A percentile compares a stretch with the other conserved stretches of the same genome.
phyloP scores from a whole-genome alignment of 768 basidiomycete species.

The Termitomyces sp. region DNA sequence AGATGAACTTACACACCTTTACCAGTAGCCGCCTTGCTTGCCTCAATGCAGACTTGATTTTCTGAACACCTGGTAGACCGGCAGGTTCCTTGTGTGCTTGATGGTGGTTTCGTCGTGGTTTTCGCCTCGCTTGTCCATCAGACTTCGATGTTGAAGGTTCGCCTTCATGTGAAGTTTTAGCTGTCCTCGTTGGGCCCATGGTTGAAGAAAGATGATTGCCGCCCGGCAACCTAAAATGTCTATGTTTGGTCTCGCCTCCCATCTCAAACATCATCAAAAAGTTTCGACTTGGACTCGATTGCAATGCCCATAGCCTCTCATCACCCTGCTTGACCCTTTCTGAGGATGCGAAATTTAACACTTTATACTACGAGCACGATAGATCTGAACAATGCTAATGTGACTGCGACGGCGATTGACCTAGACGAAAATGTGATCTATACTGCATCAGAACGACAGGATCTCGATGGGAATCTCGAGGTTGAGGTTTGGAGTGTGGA shows the following conservation, averaged over 20 bases:
- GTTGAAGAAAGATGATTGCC: constrained; percentile 4
- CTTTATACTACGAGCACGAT: constrained; percentile 30
- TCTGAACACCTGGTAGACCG: constrained; percentile 68
- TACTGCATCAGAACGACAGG: constrained; percentile 47
- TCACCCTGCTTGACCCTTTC: neutral
- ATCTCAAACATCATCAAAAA: constrained; percentile 12
- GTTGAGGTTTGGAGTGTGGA: constrained; percentile 55
- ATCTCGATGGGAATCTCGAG: constrained; percentile 45
- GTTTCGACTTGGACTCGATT: too few relatives aligned
- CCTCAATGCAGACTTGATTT: constrained; percentile 79
- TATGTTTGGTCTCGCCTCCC: constrained; percentile 7
- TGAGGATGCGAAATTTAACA: constrained; percentile 55
- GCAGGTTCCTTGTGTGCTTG: constrained; percentile 24
- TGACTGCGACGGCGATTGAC: constrained; percentile 54
- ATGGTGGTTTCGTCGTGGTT: constrained; percentile 18
- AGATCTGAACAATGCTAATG: constrained; percentile 25
- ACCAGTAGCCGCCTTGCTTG: constrained; percentile 81
- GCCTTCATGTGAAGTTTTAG: constrained; percentile 4
- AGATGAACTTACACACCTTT: constrained; percentile 46
- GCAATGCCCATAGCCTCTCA: neutral
- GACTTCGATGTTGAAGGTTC: constrained; percentile 11
- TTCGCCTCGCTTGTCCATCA: constrained; percentile 21
- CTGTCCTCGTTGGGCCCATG: constrained; percentile 19
- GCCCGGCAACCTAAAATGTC: constrained; percentile 3
- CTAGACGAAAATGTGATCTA: constrained; percentile 60